Percentiles rank a stretch among this genome's conserved stretches.
These are phyloP conservation scores for Yarrowia divulgata DNA, from an alignment of 805 yeast genomes.

Conservation along the genomic window DNA sequence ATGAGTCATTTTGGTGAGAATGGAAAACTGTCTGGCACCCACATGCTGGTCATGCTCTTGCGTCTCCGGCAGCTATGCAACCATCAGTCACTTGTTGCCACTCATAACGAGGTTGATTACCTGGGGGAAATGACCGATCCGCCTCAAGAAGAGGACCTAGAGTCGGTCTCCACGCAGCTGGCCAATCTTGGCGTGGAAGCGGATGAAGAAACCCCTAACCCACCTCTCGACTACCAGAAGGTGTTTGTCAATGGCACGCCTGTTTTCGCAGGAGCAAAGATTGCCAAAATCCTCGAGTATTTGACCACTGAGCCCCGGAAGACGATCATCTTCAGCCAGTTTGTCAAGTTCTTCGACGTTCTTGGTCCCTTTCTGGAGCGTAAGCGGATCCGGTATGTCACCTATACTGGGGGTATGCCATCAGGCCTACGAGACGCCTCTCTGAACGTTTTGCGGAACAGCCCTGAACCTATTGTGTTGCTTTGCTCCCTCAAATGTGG, in stretches of 20 bases:
- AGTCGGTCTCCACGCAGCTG: neutral
- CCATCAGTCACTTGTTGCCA: neutral
- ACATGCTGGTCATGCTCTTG: neutral
- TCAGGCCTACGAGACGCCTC: neutral
- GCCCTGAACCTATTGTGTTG: neutral
- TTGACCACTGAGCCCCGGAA: neutral
- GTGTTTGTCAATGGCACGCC: neutral
- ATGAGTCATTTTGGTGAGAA: neutral
- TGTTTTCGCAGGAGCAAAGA: neutral
- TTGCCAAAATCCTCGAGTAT: neutral
- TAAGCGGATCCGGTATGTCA: neutral
- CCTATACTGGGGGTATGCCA: neutral
- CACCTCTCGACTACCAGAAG: too few relatives aligned
- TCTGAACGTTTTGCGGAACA: neutral
- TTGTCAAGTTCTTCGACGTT: neutral
- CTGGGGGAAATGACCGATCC: neutral
- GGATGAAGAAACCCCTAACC: neutral
- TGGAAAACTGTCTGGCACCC: neutral
- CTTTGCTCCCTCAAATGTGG: neutral
- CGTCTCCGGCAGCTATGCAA: conserved; percentile 8
- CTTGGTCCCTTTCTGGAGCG: neutral
- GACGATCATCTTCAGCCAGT: neutral
- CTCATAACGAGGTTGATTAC: neutral
- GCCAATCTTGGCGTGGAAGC: neutral
- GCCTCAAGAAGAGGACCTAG: neutral